Conservation (phyloP, 176 grass and related monocot genomes). For the Bonia amplexicaulis region DNA sequence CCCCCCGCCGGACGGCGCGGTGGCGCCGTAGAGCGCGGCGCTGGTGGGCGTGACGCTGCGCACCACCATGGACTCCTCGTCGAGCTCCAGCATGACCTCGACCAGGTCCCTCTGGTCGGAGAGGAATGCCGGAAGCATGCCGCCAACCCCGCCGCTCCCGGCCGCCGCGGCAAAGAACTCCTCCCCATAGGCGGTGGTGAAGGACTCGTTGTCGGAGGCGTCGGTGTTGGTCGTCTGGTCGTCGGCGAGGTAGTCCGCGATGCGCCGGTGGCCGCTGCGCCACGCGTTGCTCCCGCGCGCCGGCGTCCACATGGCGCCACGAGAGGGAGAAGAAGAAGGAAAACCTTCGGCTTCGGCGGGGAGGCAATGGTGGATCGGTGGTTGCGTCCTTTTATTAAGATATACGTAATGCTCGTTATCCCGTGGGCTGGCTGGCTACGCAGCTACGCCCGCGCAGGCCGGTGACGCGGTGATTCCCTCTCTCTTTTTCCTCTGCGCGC, state of each 20-base stretch:
- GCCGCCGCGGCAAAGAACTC: conserved; percentile 35
- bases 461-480: conserved; percentile 13
- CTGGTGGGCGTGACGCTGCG: conserved; percentile 88
- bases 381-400: conserved; percentile 3
- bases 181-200: conserved; percentile 48
- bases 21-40: conserved; percentile 33
- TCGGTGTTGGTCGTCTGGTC: conserved; percentile 61
- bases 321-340: background rate
- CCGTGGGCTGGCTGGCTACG: conserved; percentile 13
- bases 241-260: conserved; percentile 75
- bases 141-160: background rate
- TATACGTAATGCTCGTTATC: conserved; percentile 20
- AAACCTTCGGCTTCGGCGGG: background rate
- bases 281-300: conserved; percentile 55
- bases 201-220: conserved; percentile 76
- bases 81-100: conserved; percentile 97
- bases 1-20: background rate
- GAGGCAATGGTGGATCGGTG: conserved; percentile 1
- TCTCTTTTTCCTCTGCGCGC: background rate
- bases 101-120: conserved; percentile 86
- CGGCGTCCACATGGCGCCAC: conserved; percentile 60
- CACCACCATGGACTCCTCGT: conserved; percentile 99
- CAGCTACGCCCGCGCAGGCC: conserved; percentile 1
- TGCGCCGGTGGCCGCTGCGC: conserved; percentile 62
- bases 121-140: conserved; percentile 78